Percentiles rank a stretch among this genome's conserved stretches.
Evolutionary conservation across 1,284 basidiomycete genomes (phyloP).

Genomic region (Sparassis latifolia): DNA sequence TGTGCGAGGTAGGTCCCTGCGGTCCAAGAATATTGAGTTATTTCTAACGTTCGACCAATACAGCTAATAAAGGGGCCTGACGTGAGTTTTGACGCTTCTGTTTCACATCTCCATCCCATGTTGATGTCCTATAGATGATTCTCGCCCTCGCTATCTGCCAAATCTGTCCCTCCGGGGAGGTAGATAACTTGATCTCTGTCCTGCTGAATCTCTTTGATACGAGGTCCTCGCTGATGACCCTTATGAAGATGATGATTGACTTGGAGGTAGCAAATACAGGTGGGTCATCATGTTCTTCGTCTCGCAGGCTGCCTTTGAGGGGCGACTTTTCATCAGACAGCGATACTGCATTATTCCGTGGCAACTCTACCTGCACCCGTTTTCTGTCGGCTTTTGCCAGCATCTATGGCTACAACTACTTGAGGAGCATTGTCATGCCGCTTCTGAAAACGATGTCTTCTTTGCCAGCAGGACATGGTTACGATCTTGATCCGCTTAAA

Average conservation of each 20-base stretch:
- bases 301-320: neutral
- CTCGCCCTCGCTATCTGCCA: slow-evolving; percentile 85
- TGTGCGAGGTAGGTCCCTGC: slow-evolving; percentile 57
- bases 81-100: slow-evolving; percentile 33
- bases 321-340: slow-evolving; percentile 42
- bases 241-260: slow-evolving; percentile 82
- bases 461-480: slow-evolving; percentile 69
- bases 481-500: slow-evolving; percentile 74
- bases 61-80: slow-evolving; percentile 72
- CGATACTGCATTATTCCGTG: slow-evolving; percentile 77
- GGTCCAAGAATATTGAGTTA: neutral
- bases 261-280: slow-evolving; percentile 76
- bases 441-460: slow-evolving; percentile 69
- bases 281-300: slow-evolving; percentile 24
- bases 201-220: slow-evolving; percentile 84
- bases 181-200: slow-evolving; percentile 82
- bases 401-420: slow-evolving; percentile 85
- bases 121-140: slow-evolving; percentile 42
- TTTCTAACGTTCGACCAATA: slow-evolving; percentile 2
- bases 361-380: slow-evolving; percentile 81
- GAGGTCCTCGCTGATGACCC: slow-evolving; percentile 60
- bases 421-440: slow-evolving; percentile 72
- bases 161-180: slow-evolving; percentile 70
- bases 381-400: slow-evolving; percentile 82
- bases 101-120: slow-evolving; percentile 3